Conservation (phyloP, 2,329 filamentous ascomycete species). For the Trichophyton benhamiae region DNA sequence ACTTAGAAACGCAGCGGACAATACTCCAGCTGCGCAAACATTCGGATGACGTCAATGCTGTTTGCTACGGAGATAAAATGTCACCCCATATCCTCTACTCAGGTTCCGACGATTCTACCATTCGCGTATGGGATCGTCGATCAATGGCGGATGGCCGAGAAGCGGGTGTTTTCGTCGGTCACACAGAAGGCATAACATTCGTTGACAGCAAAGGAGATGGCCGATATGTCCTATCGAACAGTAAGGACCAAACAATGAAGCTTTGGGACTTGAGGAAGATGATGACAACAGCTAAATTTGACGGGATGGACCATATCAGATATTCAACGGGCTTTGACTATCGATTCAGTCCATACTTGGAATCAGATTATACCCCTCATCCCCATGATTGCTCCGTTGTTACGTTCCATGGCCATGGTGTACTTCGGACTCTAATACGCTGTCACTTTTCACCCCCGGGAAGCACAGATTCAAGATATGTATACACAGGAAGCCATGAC, state of each 20-base stretch:
- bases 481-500: conserved; percentile 83
- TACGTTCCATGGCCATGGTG: conserved; percentile 81
- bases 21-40: conserved; percentile 69
- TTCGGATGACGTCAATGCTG: conserved; percentile 82
- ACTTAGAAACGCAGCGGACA: conserved; percentile 67
- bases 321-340: conserved; percentile 54
- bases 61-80: conserved; percentile 80
- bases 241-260: conserved; percentile 94
- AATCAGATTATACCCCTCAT: conserved; percentile 49
- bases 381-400: conserved; percentile 82
- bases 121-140: conserved; percentile 92
- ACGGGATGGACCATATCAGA: conserved; percentile 38
- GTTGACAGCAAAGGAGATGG: conserved; percentile 74
- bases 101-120: conserved; percentile 82
- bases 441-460: conserved; percentile 87
- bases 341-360: conserved; percentile 44
- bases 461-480: conserved; percentile 79
- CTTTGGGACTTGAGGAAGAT: conserved; percentile 90
- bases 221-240: conserved; percentile 84
- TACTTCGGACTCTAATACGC: conserved; percentile 79
- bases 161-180: conserved; percentile 47
- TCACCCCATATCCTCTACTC: conserved; percentile 93
- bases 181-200: conserved; percentile 48
- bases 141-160: conserved; percentile 50
- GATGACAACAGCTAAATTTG: conserved; percentile 54